Evolutionary conservation across 495 filamentous ascomycete species (phyloP).

Genomic region (Penicillium turbatum): DNA sequence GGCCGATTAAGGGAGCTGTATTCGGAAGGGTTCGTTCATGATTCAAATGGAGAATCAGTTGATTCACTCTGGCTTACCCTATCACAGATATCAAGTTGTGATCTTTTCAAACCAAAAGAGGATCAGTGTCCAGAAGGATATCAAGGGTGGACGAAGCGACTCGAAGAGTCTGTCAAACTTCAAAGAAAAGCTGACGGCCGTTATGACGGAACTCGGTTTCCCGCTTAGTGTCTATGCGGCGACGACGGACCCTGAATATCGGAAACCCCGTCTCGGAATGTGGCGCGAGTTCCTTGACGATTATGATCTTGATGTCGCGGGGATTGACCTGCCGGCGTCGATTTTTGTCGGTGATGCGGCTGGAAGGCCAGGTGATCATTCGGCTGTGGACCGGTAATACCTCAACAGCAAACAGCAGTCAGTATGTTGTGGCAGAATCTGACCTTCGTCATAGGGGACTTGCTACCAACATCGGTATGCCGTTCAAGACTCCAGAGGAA

Average conservation of each 20-base stretch:
- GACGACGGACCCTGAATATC: constrained; percentile 69
- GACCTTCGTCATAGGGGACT: constrained; percentile 49
- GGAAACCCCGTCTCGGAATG: constrained; percentile 87
- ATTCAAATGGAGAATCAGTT: not conserved
- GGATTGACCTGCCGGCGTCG: constrained; percentile 62
- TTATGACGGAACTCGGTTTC: constrained; percentile 68
- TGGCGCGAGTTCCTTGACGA: constrained; percentile 80
- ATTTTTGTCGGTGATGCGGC: constrained; percentile 92
- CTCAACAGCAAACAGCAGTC: not conserved
- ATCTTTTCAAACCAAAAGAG: constrained; percentile 88
- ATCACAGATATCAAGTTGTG: constrained; percentile 63
- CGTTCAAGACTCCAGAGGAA: constrained; percentile 84
- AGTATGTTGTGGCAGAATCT: not conserved
- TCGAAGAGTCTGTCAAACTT: constrained; percentile 64
- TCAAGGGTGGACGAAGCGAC: constrained; percentile 63
- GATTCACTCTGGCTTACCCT: not conserved
- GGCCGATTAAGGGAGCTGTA: constrained; percentile 58
- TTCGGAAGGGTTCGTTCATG: constrained; percentile 57
- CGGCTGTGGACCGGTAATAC: constrained; percentile 70
- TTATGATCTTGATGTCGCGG: constrained; percentile 58
- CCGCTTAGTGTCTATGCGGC: constrained; percentile 82
- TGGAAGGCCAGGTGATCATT: constrained; percentile 60
- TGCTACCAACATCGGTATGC: constrained; percentile 73
- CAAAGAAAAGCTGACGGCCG: constrained; percentile 68
- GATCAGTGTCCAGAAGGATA: constrained; percentile 64